These are phyloP conservation scores for Odonthalia washingtoniensis DNA, from an alignment of 31 red algal genomes.

Conservation along the genomic window DNA sequence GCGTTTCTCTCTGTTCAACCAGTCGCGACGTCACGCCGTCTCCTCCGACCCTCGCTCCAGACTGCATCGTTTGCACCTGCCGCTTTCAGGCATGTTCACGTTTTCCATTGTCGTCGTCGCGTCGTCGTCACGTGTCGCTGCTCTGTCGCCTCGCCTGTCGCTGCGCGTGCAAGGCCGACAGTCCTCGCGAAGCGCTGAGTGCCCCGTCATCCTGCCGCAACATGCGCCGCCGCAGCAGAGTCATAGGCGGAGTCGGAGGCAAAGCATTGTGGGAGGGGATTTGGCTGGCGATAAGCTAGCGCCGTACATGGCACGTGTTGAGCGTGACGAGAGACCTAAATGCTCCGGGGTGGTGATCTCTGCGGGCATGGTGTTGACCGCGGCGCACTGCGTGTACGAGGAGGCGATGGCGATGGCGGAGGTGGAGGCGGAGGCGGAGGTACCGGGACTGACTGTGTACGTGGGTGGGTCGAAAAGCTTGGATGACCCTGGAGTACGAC, in stretches of 20 bases:
- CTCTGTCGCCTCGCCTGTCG: too few relatives aligned
- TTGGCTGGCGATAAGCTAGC: background rate
- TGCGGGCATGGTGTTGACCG: slow-evolving; percentile 53
- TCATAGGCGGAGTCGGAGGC: background rate
- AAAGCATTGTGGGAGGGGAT: background rate
- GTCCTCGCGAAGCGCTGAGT: background rate
- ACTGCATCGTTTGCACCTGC: too few relatives aligned
- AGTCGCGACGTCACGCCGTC: too few relatives aligned
- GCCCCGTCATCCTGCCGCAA: background rate
- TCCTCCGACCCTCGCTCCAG: too few relatives aligned
- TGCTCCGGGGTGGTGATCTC: slow-evolving; percentile 62
- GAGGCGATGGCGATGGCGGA: too few relatives aligned
- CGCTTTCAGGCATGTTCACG: too few relatives aligned
- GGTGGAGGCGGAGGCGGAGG: background rate
- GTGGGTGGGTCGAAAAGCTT: background rate
- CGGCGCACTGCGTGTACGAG: slow-evolving; percentile 61
- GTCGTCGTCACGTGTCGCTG: too few relatives aligned
- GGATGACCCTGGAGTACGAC: background rate
- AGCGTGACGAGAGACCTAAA: background rate
- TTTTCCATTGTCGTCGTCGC: too few relatives aligned
- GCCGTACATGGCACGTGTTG: background rate
- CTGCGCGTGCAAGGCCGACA: too few relatives aligned
- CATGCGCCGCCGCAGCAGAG: background rate
- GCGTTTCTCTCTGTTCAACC: too few relatives aligned
- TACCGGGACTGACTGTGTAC: background rate